Base-by-base conservation (phyloP, 2,329 filamentous ascomycete species). In the Aspergillus costaricaensis region DNA sequence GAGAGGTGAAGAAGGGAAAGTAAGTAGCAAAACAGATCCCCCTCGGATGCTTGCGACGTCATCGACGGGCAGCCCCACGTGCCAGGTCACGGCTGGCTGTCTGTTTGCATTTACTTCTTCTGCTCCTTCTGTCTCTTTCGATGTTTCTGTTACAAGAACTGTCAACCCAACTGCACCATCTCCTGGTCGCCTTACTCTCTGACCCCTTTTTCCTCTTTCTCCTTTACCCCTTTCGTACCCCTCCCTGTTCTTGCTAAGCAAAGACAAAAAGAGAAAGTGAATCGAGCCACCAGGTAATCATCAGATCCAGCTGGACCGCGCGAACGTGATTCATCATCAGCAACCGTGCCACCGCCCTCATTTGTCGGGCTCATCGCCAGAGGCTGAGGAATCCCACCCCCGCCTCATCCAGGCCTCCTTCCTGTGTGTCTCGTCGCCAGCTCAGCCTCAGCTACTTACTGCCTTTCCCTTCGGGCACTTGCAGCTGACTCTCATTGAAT, bases 61-160 rank as follows among this genome's bases (percentile, higher is more conserved):
- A 72, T 72, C 58, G 60, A 44, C n/a, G 12, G 44, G 60, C 61
- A 60, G 58, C 57, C 65, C 65, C 64, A 61, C 65, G 62, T 64
- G 61, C 54, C 62, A 62, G 48, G 64, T 62, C 59, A 60, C 25
- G 25, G 25, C 48, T 52, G 50, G 48, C 55, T 52, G 39, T 41
- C 44, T 44, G 41, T 44, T 55, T 52, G 43, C 53, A 57, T 54
- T 59, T 62, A 56, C 51, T 53, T 61, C 60, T 55, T 61, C 41
- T 55, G 61, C 44, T 39, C 21, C 15, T 41, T 41, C 47, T 23
- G 48, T 53, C 41, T 38, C 38, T 15, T 12, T n/a, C 19, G 2
- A 10, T 4, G 6, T n/a, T 30, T n/a, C 25, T n/a, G 23, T n/a
- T 27, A 27, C 25, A 27, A 27, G 25, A 27, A 8, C 44, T 25